phyloP scores from a whole-genome alignment of 306 rosid genomes.

The Macrotyloma uniflorum region DNA sequence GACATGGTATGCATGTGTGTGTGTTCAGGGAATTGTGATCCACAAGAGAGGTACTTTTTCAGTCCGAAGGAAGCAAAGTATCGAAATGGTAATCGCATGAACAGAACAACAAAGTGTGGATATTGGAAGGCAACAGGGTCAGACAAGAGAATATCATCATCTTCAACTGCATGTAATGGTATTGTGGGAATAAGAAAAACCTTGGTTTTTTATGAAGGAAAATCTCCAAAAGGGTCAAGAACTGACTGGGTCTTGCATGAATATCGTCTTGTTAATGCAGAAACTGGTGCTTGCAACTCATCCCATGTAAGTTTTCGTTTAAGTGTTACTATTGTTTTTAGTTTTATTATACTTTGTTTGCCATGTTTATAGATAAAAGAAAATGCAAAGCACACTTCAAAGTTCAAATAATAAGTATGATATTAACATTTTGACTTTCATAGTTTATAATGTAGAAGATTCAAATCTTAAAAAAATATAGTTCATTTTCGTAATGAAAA shows the following conservation, averaged over 20 bases:
- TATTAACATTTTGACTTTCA: no score
- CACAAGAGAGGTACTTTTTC: conserved; percentile 74
- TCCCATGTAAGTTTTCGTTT: conserved; percentile 38
- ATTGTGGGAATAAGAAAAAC: conserved; percentile 71
- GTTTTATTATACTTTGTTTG: no score
- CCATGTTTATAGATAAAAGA: no score
- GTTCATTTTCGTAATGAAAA: no score
- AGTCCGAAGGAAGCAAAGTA: conserved; percentile 63
- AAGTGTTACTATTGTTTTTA: no score
- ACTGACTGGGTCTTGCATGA: conserved; percentile 86
- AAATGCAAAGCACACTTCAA: no score
- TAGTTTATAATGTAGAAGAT: no score
- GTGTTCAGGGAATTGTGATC: conserved; percentile 53
- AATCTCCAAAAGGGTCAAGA: conserved; percentile 57
- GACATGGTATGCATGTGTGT: neutral
- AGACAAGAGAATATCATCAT: conserved; percentile 60
- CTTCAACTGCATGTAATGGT: conserved; percentile 38
- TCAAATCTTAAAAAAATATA: no score
- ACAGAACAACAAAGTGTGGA: conserved; percentile 71
- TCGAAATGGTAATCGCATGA: conserved; percentile 64
- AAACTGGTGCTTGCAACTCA: conserved; percentile 27
- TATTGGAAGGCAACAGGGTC: conserved; percentile 88
- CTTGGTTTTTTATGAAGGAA: conserved; percentile 64
- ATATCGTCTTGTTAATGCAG: conserved; percentile 61
- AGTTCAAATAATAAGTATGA: no score